Base-by-base conservation (phyloP, 2,329 filamentous ascomycete species). In the Dichotomopilus funicola region DNA sequence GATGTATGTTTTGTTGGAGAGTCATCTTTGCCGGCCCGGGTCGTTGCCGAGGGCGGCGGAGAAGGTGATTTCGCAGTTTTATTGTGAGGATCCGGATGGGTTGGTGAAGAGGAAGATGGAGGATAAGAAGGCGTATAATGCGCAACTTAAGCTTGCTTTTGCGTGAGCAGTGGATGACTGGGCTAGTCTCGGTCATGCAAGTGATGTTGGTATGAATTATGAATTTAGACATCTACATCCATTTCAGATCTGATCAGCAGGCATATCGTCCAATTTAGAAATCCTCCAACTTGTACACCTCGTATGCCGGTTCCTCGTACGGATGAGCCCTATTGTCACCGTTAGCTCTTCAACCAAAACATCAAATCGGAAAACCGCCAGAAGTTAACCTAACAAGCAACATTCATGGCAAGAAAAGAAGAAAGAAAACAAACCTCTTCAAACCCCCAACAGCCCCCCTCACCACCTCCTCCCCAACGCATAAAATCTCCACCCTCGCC, bases 401-500 rank as follows among this genome's bases (percentile, higher is more conserved):
- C n/a, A n/a, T n/a, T n/a, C n/a, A n/a, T n/a, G n/a, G n/a, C n/a
- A n/a, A n/a, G n/a, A n/a, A n/a, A n/a, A n/a, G n/a, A n/a, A n/a
- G n/a, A n/a, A n/a, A n/a, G n/a, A n/a, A n/a, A 55, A 75, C 79
- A 65, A 62, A 87, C 86, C 71, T 74, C 68, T 87, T 88, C 69
- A 89, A 66, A 4, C 83, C 86, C 35, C 75, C 76, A 0, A 88
- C 83, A 1, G 78, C 85, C 41, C 74, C 75, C 58, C 71, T 74
- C 0, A 75, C 74, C 13, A 80, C 73, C 7, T 86, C 80, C 62
- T 79, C 76, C 0, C 83, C 82, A 0, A 81, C 62, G 64, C 83
- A 85, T 3, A 87, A 65, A 1, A 80, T 79, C 72, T 89, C 85
- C 12, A 87, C 80, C 48, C 77, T 76, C 1, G 79, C 73, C 68